These are phyloP conservation scores for Pyricularia sp. DNA, from an alignment of 2,329 filamentous ascomycete species.

Conservation along the genomic window DNA sequence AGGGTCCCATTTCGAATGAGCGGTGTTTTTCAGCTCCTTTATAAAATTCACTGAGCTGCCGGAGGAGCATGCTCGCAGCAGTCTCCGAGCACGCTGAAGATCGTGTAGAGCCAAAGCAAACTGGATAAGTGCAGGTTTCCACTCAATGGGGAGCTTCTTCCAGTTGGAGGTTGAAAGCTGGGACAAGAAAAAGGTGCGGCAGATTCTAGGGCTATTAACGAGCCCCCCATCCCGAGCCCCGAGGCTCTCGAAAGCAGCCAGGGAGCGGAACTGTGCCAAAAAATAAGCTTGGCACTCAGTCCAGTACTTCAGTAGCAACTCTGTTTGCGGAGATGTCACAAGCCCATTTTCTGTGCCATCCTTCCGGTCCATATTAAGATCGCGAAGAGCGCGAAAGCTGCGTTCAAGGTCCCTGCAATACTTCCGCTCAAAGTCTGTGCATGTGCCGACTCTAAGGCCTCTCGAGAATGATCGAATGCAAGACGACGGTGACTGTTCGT, in stretches of 20 bases:
- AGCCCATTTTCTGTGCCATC: background rate
- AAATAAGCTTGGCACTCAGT: background rate
- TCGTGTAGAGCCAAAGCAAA: conserved; percentile 31
- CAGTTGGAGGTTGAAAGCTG: background rate
- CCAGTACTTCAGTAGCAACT: background rate
- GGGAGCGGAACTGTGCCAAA: background rate
- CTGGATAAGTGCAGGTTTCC: conserved; percentile 23
- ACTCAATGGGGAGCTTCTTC: conserved; percentile 18
- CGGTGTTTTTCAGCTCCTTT: conserved; percentile 35
- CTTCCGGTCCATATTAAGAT: background rate
- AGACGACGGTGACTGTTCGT: background rate
- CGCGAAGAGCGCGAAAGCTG: background rate
- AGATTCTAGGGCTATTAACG: background rate
- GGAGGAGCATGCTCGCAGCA: conserved; percentile 16
- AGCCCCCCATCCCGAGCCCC: background rate
- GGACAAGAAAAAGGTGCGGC: background rate
- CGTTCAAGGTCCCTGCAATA: background rate
- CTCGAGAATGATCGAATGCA: background rate
- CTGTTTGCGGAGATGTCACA: background rate
- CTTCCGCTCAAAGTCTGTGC: background rate
- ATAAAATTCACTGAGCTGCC: conserved; percentile 22
- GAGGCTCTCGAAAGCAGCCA: background rate
- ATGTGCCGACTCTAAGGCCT: background rate
- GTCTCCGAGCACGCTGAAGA: conserved; percentile 31
- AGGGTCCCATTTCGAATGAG: conserved; percentile 47